Percentiles rank a stretch among this genome's conserved stretches.
phyloP scores from a whole-genome alignment of 1,284 basidiomycete species.

The Ceratobasidium sp. region DNA sequence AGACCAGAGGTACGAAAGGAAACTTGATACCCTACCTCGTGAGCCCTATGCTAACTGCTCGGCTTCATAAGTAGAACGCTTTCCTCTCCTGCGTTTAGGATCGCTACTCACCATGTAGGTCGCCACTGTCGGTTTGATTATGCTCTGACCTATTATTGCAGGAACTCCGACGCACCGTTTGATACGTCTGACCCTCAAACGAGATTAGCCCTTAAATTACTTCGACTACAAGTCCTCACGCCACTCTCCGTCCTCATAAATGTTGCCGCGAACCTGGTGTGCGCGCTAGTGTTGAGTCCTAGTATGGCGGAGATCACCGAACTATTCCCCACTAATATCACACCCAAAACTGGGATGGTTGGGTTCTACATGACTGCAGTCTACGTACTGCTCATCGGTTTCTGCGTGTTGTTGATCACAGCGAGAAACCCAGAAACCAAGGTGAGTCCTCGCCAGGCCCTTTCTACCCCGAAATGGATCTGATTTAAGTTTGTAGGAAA shows the following conservation, averaged over 20 bases:
- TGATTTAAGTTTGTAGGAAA: conserved; percentile 52
- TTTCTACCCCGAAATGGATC: too few species aligned
- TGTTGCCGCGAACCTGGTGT: conserved; percentile 51
- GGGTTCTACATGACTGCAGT: conserved; percentile 58
- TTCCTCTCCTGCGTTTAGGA: too few species aligned
- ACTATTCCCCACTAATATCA: conserved; percentile 60
- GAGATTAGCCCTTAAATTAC: conserved; percentile 53
- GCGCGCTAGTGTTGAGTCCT: conserved; percentile 49
- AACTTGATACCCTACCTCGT: not conserved
- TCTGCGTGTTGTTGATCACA: conserved; percentile 61
- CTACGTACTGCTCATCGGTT: conserved; percentile 57
- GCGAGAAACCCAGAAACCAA: conserved; percentile 62
- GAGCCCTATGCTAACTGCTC: not conserved
- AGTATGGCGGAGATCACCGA: conserved; percentile 54
- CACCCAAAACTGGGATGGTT: conserved; percentile 59
- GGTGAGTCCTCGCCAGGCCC: conserved; percentile 50
- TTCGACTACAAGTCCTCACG: conserved; percentile 60
- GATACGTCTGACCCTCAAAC: conserved; percentile 46
- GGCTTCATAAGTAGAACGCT: too few species aligned
- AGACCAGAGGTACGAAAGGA: too few species aligned
- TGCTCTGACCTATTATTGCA: not conserved
- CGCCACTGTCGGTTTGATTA: not conserved
- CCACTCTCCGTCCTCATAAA: conserved; percentile 58
- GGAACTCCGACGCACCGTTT: conserved; percentile 33
- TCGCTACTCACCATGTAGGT: conserved; percentile 9